Base-by-base conservation (phyloP, 2,329 filamentous ascomycete genomes). In the Sporothrix dimorphospora region DNA sequence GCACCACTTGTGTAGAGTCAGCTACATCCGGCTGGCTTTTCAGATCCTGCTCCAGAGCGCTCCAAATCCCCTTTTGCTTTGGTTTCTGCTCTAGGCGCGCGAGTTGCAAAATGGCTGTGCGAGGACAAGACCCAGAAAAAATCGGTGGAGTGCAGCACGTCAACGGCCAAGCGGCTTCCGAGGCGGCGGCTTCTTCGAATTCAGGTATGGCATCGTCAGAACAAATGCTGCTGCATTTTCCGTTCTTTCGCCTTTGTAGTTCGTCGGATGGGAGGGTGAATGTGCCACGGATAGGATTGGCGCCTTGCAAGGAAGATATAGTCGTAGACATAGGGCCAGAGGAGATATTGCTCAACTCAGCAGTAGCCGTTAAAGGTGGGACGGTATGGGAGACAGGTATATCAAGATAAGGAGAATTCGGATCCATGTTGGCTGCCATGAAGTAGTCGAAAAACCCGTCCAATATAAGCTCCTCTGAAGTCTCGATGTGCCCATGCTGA, bases 111-210 rank as follows among this genome's bases (percentile, higher is more conserved):
- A 86, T 84, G 6, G 85, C 85, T 7, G 85, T 87, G 4, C 83
- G 81, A 0, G 84, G 84, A 69, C 85, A 87, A 1, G 80, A 77
- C 2, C 80, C 82, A 0, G 84, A 83, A 73, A 80, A 84, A 12
- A 81, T 78, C 1, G 81, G 81, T 1, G 82, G 83, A 72, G 84
- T 87, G 77, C 85, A 87, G 21, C 84, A 81, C 4, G 85, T 85
- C 40, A 87, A 76, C 19, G 85, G 85, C 86, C 85, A 88, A 0
- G 82, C 83, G 2, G 81, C 81, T 74, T 87, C 85, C 1, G 85
- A 82, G 0, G 82, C 82, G 16, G 85, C 80, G 19, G 86, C 81
- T 0, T 82, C 83, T 57, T 84, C 81, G 49, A 84, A 84, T 72
- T 86, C 85, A 9, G 82, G 79, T 8, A 83, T 81, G 21, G 76